Base-by-base conservation (phyloP, 805 yeast genomes). In the Candida berthetii region DNA sequence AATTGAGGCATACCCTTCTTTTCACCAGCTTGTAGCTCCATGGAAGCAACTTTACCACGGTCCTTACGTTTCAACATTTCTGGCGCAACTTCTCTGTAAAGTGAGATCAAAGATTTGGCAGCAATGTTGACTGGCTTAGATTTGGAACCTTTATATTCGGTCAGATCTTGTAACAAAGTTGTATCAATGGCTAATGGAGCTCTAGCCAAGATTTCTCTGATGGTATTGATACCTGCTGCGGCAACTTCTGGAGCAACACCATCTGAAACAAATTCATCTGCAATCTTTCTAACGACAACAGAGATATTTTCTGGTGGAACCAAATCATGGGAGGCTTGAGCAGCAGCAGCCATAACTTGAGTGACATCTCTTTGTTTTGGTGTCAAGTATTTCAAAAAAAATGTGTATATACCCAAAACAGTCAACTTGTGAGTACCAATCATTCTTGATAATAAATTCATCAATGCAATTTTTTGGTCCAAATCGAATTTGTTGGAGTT, bases 171-270 rank as follows among this genome's bases (percentile, higher is more conserved):
- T 45, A 93, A 69, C 39, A 93, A 68, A 2, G 90, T 78, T 41
- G 85, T 82, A 40, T 89, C 97, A 53, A 93, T 89, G 20, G 98
- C 96, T 49, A 91, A 71, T 14, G 99, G 97, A 10, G 95, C 95
- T 71, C 99, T 82, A 2, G 96, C 65, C 48, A 90, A 73, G 44
- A 93, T 88, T 64, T 93, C 99, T 53, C 98, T 74, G 45, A 91
- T 91, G 3, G 98, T 86, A 63, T 93, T 93, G 50, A 93, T 74
- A 56, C 99, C 99, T 4, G 98, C 98, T 40, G 97, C 89, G 5
- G 97, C 97, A 41, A 90, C 99, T 65, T 93, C 96, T 28, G 96
- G 81, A 14, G 97, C 89, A 32, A 93, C 99, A 72, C 99, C 99
- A 58, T 93, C 98, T 50, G 96, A 85, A 20, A 93, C 96, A 55